These are phyloP conservation scores for Rhodotorula graminis DNA, from an alignment of 768 basidiomycete species.

Conservation along the genomic window DNA sequence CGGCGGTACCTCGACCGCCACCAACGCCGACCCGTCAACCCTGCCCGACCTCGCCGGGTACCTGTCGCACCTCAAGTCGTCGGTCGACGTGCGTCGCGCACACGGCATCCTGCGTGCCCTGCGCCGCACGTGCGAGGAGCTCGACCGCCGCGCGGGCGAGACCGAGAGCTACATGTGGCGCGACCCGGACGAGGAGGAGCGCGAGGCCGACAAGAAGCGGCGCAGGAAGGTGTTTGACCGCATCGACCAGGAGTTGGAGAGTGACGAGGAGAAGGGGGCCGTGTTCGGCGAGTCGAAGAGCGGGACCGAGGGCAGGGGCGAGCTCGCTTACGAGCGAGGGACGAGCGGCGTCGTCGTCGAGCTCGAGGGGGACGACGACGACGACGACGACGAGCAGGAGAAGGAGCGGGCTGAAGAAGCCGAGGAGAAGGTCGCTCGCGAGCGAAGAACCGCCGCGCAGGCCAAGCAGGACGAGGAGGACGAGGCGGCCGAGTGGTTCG, in stretches of 20 bases:
- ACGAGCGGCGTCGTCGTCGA: slow-evolving; percentile 25
- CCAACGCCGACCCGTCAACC: background rate
- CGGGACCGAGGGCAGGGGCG: background rate
- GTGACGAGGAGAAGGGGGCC: slow-evolving; percentile 3
- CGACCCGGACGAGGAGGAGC: slow-evolving; percentile 38
- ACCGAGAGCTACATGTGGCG: slow-evolving; percentile 32
- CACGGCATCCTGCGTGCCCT: slow-evolving; percentile 29
- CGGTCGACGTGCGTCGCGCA: slow-evolving; percentile 30
- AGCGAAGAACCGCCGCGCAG: background rate
- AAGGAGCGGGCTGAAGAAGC: background rate
- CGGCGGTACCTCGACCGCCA: background rate
- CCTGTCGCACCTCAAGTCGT: slow-evolving; percentile 24
- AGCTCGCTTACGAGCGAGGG: slow-evolving; percentile 31
- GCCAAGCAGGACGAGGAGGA: background rate
- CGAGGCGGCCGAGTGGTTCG: slow-evolving; percentile 35
- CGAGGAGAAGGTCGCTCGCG: no score
- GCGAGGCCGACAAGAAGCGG: slow-evolving; percentile 8
- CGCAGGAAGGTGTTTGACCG: slow-evolving; percentile 17
- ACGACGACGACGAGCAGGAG: background rate
- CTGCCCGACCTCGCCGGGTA: slow-evolving; percentile 26
- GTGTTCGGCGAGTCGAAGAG: background rate
- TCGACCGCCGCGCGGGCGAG: slow-evolving; percentile 34
- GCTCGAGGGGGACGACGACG: background rate
- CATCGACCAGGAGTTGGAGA: slow-evolving; percentile 30
- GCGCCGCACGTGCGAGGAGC: slow-evolving; percentile 37